Conservation (phyloP, 768 basidiomycete genomes). For the Russula virescens region DNA sequence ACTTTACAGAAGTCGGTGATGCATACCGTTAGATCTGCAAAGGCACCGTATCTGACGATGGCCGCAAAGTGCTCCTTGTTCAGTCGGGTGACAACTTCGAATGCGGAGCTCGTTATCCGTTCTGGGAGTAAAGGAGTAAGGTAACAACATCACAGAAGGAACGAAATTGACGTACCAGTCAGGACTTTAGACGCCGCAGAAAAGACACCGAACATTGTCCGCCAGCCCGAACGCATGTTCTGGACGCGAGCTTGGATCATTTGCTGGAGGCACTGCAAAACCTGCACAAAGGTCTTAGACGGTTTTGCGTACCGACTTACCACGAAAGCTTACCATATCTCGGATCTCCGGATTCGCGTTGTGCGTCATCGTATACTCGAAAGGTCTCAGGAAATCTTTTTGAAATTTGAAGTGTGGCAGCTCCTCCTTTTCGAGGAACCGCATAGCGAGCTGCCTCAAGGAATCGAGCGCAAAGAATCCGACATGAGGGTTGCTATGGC, state of each 20-base stretch:
- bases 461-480: slow-evolving; percentile 97
- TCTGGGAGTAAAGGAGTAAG: slow-evolving; percentile 42
- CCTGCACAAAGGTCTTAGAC: slow-evolving; percentile 41
- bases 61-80: slow-evolving; percentile 86
- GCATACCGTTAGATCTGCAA: slow-evolving; percentile 94
- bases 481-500: slow-evolving; percentile 95
- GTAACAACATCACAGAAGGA: background rate
- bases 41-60: slow-evolving; percentile 92
- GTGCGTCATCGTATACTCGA: slow-evolving; percentile 96
- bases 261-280: slow-evolving; percentile 95
- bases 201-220: slow-evolving; percentile 99
- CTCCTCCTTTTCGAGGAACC: slow-evolving; percentile 98
- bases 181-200: slow-evolving; percentile 91
- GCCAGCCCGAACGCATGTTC: slow-evolving; percentile 97
- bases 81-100: slow-evolving; percentile 89
- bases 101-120: slow-evolving; percentile 86
- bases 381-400: slow-evolving; percentile 97
- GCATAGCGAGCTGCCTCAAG: slow-evolving; percentile 93
- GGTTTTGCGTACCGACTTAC: background rate
- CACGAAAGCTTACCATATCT: slow-evolving; percentile 66
- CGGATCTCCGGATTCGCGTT: slow-evolving; percentile 94
- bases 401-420: slow-evolving; percentile 98
- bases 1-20: slow-evolving; percentile 99
- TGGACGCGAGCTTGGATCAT: slow-evolving; percentile 95
- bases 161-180: slow-evolving; percentile 50